Evolutionary conservation across 768 basidiomycete genomes (phyloP).

Genomic region (Hirschioporus abietinus): DNA sequence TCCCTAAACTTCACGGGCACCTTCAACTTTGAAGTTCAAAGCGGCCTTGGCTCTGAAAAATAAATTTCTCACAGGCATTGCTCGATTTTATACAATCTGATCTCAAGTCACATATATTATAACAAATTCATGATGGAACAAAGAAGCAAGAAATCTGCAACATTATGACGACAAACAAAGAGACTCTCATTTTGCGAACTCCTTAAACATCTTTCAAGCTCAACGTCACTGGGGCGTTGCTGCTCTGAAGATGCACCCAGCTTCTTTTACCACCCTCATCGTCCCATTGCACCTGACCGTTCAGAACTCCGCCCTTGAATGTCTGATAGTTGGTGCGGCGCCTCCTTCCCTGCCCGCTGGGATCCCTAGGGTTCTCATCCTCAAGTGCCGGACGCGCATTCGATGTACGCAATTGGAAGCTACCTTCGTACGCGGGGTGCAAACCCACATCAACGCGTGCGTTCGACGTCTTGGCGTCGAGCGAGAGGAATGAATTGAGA

Average conservation of each 20-base stretch:
- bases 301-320: neutral
- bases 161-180: neutral
- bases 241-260: neutral
- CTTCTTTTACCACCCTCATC: neutral
- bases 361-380: constrained; percentile 23
- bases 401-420: constrained; percentile 27
- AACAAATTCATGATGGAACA: no score
- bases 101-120: no score
- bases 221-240: neutral
- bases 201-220: neutral
- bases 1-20: no score
- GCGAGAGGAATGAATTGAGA: constrained; percentile 28
- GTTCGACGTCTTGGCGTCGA: constrained; percentile 27
- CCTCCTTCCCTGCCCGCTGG: constrained; percentile 29
- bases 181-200: neutral
- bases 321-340: constrained; percentile 16
- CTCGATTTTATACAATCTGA: no score
- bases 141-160: neutral
- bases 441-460: constrained; percentile 22
- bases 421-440: constrained; percentile 37
- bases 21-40: no score
- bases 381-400: constrained; percentile 20
- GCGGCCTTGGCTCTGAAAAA: no score
- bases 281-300: neutral
- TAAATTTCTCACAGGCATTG: no score